phyloP scores from a whole-genome alignment of 2,329 filamentous ascomycete species.

The Nemania sp. region DNA sequence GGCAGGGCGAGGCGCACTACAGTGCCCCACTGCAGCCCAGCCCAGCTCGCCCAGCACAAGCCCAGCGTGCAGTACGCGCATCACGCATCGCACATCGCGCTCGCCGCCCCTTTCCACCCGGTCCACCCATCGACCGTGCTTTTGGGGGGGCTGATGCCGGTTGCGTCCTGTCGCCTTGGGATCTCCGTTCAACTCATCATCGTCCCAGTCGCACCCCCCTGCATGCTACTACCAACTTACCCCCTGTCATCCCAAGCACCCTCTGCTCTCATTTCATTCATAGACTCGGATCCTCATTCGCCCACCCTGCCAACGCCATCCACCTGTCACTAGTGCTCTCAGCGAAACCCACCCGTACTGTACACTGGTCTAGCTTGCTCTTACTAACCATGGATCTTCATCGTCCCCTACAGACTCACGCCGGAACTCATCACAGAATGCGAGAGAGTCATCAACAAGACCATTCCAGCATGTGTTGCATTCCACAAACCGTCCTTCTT shows the following conservation, averaged over 20 bases:
- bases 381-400: slow-evolving; percentile 13
- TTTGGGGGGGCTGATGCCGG: slow-evolving; percentile 28
- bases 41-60: slow-evolving; percentile 11
- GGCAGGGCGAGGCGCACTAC: slow-evolving; percentile 27
- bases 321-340: neutral
- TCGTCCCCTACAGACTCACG: slow-evolving; percentile 47
- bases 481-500: slow-evolving; percentile 66
- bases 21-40: slow-evolving; percentile 20
- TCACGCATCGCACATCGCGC: slow-evolving; percentile 21
- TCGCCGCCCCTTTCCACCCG: slow-evolving; percentile 11
- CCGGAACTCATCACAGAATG: slow-evolving; percentile 62
- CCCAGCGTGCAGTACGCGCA: slow-evolving; percentile 1
- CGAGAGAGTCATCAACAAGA: slow-evolving; percentile 63
- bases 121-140: slow-evolving; percentile 12
- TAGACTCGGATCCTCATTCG: neutral
- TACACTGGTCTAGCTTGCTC: neutral
- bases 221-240: slow-evolving; percentile 18
- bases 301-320: neutral
- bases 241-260: slow-evolving; percentile 6
- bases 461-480: slow-evolving; percentile 62
- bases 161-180: slow-evolving; percentile 36
- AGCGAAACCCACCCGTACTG: neutral
- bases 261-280: neutral
- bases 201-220: slow-evolving; percentile 8
- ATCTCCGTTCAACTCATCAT: slow-evolving; percentile 26